Conservation (phyloP, 1,284 basidiomycete genomes). For the Puccinia novopanici region DNA sequence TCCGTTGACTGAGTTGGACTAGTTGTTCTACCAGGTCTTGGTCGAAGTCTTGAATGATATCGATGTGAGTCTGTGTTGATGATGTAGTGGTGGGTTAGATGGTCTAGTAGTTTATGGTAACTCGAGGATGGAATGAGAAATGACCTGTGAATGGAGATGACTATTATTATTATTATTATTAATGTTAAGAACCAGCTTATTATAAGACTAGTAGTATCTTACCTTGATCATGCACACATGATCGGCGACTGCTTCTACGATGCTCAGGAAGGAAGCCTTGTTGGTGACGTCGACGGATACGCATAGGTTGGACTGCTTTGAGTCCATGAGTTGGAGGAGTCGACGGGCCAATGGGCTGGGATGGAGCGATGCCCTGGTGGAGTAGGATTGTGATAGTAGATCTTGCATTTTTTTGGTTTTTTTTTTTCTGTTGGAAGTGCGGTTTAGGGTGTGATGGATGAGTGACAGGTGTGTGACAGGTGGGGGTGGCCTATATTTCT, state of each 20-base stretch:
- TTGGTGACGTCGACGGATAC: conserved; percentile 93
- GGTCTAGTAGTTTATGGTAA: too few species aligned
- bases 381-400: conserved; percentile 26
- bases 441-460: too few species aligned
- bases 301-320: conserved; percentile 88
- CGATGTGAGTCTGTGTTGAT: conserved; percentile 99
- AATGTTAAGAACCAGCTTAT: too few species aligned
- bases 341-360: conserved; percentile 48
- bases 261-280: conserved; percentile 75
- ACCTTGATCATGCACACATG: conserved; percentile 93
- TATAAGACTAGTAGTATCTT: too few species aligned
- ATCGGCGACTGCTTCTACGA: conserved; percentile 84
- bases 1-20: conserved; percentile 71
- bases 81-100: too few species aligned
- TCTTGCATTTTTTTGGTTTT: too few species aligned
- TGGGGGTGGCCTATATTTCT: too few species aligned
- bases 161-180: too few species aligned
- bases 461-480: too few species aligned
- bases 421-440: too few species aligned
- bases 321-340: conserved; percentile 79
- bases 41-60: conserved; percentile 92
- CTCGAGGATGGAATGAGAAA: too few species aligned
- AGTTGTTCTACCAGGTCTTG: conserved; percentile 72
- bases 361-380: conserved; percentile 4
- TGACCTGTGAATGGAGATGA: background rate